phyloP scores from a whole-genome alignment of 1,284 basidiomycete species.

The Ustilago lituana region DNA sequence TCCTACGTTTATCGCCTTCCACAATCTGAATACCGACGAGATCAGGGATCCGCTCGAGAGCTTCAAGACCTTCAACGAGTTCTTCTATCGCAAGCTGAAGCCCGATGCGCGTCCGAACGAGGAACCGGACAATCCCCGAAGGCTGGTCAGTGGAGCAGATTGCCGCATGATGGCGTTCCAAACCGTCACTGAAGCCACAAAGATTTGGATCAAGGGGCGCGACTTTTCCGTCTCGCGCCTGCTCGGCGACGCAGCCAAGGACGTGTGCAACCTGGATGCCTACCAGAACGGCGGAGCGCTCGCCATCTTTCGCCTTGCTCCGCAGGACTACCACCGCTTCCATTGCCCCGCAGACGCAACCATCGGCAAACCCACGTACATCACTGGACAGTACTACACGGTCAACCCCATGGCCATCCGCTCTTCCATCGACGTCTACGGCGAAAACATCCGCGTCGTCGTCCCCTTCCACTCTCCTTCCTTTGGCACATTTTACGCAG shows the following conservation, averaged over 20 bases:
- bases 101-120: constrained; percentile 81
- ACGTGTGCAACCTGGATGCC: constrained; percentile 69
- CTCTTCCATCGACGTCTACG: constrained; percentile 85
- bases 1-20: constrained; percentile 86
- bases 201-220: constrained; percentile 95
- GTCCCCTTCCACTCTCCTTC: constrained; percentile 66
- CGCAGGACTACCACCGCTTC: constrained; percentile 92
- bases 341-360: constrained; percentile 88
- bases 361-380: constrained; percentile 70
- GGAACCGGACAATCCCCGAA: constrained; percentile 76
- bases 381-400: constrained; percentile 67
- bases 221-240: constrained; percentile 85
- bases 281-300: constrained; percentile 81
- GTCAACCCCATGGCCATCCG: constrained; percentile 82
- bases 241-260: constrained; percentile 73
- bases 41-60: constrained; percentile 82
- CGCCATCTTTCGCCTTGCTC: constrained; percentile 79
- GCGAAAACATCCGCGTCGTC: constrained; percentile 79
- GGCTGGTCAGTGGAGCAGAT: constrained; percentile 88
- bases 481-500: constrained; percentile 48
- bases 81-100: constrained; percentile 92
- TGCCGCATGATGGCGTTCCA: constrained; percentile 94
- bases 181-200: constrained; percentile 82
- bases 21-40: constrained; percentile 83
- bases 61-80: constrained; percentile 87